Base-by-base conservation (phyloP, 306 rosid genomes). In the Prunus mira region DNA sequence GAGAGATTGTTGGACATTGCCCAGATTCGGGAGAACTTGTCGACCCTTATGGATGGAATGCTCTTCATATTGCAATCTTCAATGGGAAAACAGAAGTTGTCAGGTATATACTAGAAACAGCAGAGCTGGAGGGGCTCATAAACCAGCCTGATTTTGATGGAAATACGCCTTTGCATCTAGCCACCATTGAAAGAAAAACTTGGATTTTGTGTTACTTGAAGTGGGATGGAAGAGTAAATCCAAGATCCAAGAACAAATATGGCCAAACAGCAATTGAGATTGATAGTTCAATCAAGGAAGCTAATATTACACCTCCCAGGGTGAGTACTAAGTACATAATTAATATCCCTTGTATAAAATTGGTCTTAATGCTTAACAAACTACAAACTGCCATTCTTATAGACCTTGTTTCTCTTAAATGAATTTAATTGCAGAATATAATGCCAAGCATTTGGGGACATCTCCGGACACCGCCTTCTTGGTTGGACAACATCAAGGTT, bases 191-290 rank as follows among this genome's bases (percentile, higher is more conserved):
- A 38, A 34, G 49, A 34, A 34, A 65, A 65, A 17, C 49, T 18
- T 65, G 49, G 69, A 30, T 34, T 65, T 0, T 38, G 14, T n/a
- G 22, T 7, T 34, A 65, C 69, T 65, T 65, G 69, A 65, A 0
- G 69, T 65, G 22, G 49, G 69, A 65, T 65, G 45, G 69, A 65
- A 65, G 69, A 65, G 49, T 65, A 34, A 65, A 65, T 34, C 69
- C 15, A 34, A 65, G 69, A 65, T 18, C 49, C 2, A 65, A 65
- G 46, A 65, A 65, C 60, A 43, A 49, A 69, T 47, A 25, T 14
- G 58, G 41, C 47, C 73, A 24, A 15, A 43, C 73, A 49, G 41
- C 69, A 18, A 10, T 18, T 18, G 27, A 65, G 4, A 18, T 65
- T 32, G 69, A 65, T 65, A 9, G 24, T 1, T 65, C 69, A 32